Base-by-base conservation (phyloP, 192 early-diverging fungal species). In the Spizellomyces sp. region DNA sequence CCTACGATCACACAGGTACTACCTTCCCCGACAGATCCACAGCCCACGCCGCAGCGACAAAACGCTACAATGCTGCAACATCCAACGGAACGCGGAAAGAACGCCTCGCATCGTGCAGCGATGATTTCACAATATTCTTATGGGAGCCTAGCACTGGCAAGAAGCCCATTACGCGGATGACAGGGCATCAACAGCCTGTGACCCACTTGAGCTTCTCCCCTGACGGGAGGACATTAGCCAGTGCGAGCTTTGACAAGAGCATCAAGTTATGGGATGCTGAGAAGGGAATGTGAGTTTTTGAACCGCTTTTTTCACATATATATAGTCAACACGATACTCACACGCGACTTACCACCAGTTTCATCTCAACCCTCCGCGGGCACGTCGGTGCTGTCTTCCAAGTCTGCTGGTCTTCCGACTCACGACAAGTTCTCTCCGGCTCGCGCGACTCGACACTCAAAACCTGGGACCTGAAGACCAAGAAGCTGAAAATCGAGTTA, bases 361-460 rank as follows among this genome's bases (percentile, higher is more conserved):
- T 98, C 71, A 82, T 98, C 62, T 85, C 91, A 6, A 95, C 95
- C 50, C 86, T 99, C 36, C 87, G 94, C 21, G 97, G 97, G 42
- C 97, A 99, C 73, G 97, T 99, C 17, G 91, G 92, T 44, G 92
- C 94, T 4, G 97, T 99, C 9, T 99, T 96, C 85, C 95, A 96
- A 82, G 91, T 96, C 45, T 90, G 90, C 71, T 99, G 93, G 90
- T 96, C 95, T 9, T 86, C 93, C 1, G 96, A 99, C 73, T 93
- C 92, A 64, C 89, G 96, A 27, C 90, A 96, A 88, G 74, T 99
- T 48, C 85, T 96, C 61, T 95, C 92, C 60, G 84, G 91, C 12
- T 94, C 92, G 70, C 90, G 93, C 72, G 96, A 98, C 79, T 94
- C 90, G 57, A 97, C 95, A 22, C 80, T 93, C 45, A 99, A 97